Percentiles rank a stretch among this genome's conserved stretches.
Evolutionary conservation across 2,329 filamentous ascomycete species (phyloP).

Genomic region (Ascochyta viciae-villosae): DNA sequence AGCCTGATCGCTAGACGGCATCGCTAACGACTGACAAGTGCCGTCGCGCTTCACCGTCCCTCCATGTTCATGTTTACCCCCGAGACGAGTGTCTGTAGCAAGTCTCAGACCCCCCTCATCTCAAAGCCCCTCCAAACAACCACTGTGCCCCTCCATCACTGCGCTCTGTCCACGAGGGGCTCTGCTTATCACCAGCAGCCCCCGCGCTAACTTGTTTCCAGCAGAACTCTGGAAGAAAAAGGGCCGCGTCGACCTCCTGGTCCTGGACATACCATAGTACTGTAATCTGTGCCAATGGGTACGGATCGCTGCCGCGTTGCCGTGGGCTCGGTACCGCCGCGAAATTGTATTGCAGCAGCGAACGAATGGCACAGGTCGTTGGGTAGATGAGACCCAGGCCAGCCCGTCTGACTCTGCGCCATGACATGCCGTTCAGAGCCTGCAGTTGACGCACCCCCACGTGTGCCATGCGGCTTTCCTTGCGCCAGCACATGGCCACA

Average conservation of each 20-base stretch:
- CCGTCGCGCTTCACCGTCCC: conserved; percentile 28
- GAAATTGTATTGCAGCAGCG: conserved; percentile 4
- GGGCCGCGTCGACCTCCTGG: conserved; percentile 33
- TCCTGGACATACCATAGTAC: not conserved
- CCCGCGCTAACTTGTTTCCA: conserved; percentile 46
- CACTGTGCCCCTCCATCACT: conserved; percentile 19
- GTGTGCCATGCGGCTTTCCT: conserved; percentile 10
- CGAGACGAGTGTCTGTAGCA: conserved; percentile 10
- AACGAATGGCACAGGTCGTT: conserved; percentile 11
- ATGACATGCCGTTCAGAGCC: conserved; percentile 4
- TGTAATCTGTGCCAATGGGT: conserved; percentile 33
- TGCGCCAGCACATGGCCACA: not conserved
- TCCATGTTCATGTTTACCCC: not conserved
- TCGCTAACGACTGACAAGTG: conserved; percentile 16
- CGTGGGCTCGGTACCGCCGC: conserved; percentile 32
- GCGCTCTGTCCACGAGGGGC: conserved; percentile 24
- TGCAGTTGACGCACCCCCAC: conserved; percentile 16
- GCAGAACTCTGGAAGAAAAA: conserved; percentile 43
- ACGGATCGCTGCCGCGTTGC: conserved; percentile 36
- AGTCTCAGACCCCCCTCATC: conserved; percentile 3
- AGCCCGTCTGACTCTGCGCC: not conserved
- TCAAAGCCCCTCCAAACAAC: conserved; percentile 11
- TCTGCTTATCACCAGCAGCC: conserved; percentile 33
- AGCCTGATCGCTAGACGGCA: conserved; percentile 23
- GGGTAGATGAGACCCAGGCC: not conserved